Evolutionary conservation across 2,329 filamentous ascomycete species (phyloP).

Genomic region (Colletotrichum cuscutae): DNA sequence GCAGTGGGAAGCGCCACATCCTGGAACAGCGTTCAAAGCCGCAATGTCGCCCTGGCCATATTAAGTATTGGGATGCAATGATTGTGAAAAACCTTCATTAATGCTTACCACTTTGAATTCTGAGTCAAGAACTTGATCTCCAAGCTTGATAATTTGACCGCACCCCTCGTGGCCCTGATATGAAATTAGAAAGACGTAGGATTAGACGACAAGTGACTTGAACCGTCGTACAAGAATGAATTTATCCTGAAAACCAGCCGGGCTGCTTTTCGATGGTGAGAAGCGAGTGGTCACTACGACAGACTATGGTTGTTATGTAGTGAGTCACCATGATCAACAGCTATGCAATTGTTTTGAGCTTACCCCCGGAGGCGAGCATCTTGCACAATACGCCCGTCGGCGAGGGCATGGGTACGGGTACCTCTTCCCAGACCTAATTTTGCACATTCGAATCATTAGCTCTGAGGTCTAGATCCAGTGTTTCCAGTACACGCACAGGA

Average conservation of each 20-base stretch:
- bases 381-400: constrained; percentile 44
- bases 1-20: constrained; percentile 45
- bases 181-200: not conserved
- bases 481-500: constrained; percentile 34
- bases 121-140: constrained; percentile 30
- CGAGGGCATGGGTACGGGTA: constrained; percentile 40
- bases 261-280: constrained; percentile 42
- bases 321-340: not conserved
- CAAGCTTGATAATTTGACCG: constrained; percentile 39
- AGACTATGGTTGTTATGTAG: constrained; percentile 38
- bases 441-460: not conserved
- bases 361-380: constrained; percentile 46
- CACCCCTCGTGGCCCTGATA: constrained; percentile 41
- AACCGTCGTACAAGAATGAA: constrained; percentile 37
- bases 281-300: constrained; percentile 46
- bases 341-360: not conserved
- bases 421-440: constrained; percentile 40
- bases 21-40: constrained; percentile 43
- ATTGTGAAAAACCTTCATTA: not conserved
- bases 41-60: constrained; percentile 44
- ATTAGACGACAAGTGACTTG: not conserved
- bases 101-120: constrained; percentile 35
- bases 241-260: constrained; percentile 42
- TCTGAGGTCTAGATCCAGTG: not conserved
- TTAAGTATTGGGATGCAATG: constrained; percentile 25